Base-by-base conservation (phyloP, 2,329 filamentous ascomycete species). In the Epichloe festucae region DNA sequence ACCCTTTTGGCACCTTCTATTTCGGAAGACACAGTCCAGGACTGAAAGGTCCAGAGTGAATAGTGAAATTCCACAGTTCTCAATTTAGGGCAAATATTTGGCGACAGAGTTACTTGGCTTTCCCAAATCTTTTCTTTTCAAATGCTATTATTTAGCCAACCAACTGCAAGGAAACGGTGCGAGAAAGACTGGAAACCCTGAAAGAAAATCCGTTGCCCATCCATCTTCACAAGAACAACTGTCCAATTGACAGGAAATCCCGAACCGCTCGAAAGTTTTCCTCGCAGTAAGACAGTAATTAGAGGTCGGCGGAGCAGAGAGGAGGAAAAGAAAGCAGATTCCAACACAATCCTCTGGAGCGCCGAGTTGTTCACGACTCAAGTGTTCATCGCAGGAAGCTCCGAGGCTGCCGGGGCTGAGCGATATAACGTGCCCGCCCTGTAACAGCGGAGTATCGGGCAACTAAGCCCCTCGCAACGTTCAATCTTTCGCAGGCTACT, bases 401-500 rank as follows among this genome's bases (percentile, higher is more conserved):
- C 17, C 23, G 23, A 27, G 23, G 23, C 23, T 27, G 23, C 23
- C 23, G 23, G 23, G 23, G 23, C 23, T 27, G 23, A 21, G 48
- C 17, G 34, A 27, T n/a, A 49, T n/a, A 23, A 38, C 5, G 27
- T 10, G 35, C 11, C 17, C 15, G 7, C 12, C 7, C 14, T 15
- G 15, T 48, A 15, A 17, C 21, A 27, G 17, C n/a, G 21, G n/a
- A 40, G 17, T 41, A 40, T 41, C 38, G 36, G 8, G 12, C 3
- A 43, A 35, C 19, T 17, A n/a, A 21, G 43, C 23, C 39, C 11
- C 15, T 51, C 35, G 17, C 15, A 38, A 21, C n/a, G 44, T 27
- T 17, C 19, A 21, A 43, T 52, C 15, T 46, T 39, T 19, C 19
- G 23, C 38, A 34, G 53, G n/a, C 77, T 87, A 91, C 78, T 91